These are phyloP conservation scores for Lepiota brunneoincarnata DNA, from an alignment of 768 basidiomycete genomes.

Conservation along the genomic window DNA sequence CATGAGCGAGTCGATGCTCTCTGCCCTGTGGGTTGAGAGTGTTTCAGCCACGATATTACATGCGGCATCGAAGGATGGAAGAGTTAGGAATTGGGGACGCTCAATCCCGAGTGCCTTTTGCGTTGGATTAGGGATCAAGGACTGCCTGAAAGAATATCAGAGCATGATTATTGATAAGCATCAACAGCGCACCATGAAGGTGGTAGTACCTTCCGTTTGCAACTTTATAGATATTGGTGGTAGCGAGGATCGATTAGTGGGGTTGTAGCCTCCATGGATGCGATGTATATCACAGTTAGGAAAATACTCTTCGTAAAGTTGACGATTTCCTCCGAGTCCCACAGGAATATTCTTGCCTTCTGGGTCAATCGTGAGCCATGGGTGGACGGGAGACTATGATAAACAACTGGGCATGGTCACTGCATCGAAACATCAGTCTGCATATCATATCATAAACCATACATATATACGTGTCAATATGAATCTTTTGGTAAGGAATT, in stretches of 20 bases:
- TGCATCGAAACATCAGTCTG: neutral
- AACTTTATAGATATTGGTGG: conserved; percentile 24
- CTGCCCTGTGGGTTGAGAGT: conserved; percentile 13
- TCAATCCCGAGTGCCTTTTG: conserved; percentile 12
- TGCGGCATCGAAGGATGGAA: conserved; percentile 8
- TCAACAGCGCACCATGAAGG: conserved; percentile 17
- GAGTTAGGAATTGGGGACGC: neutral
- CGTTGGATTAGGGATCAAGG: conserved; percentile 10
- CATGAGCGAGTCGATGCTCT: conserved; percentile 18
- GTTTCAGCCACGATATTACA: conserved; percentile 11
- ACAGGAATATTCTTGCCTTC: conserved; percentile 10
- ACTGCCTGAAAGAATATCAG: conserved; percentile 13
- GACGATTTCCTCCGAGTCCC: neutral
- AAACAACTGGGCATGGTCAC: conserved; percentile 22
- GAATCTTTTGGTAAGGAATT: conserved; percentile 19
- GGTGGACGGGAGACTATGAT: conserved; percentile 14
- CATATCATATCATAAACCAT: neutral
- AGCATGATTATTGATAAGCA: neutral
- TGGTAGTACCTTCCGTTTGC: conserved; percentile 24
- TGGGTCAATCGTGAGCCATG: conserved; percentile 14
- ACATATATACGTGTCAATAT: conserved; percentile 22
- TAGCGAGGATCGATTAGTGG: conserved; percentile 8
- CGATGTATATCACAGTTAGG: conserved; percentile 16
- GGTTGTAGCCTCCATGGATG: neutral
- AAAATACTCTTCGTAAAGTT: conserved; percentile 14